A percentile compares a stretch with the other conserved stretches of the same genome.
Conservation (phyloP, 306 rosid species). For the Mimosa bimucronata region DNA sequence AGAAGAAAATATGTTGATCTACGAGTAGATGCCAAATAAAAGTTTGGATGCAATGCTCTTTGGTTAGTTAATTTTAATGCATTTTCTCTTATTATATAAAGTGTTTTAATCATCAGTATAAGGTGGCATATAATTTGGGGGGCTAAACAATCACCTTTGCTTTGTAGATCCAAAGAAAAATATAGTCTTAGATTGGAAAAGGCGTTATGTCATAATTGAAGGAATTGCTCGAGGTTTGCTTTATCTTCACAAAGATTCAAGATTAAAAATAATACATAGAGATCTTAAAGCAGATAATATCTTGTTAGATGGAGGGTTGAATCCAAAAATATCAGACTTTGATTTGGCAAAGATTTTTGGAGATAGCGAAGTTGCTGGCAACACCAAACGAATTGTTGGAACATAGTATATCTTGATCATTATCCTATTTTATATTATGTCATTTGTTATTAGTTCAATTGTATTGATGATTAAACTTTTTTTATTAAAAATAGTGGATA, state of each 20-base stretch:
- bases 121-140: too few relatives aligned
- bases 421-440: neutral
- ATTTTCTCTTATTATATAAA: too few relatives aligned
- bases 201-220: neutral
- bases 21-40: neutral
- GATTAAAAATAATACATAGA: neutral
- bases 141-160: too few relatives aligned
- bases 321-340: neutral
- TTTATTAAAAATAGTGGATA: neutral
- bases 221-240: neutral
- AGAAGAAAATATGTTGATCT: neutral
- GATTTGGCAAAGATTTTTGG: neutral
- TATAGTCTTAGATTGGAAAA: neutral
- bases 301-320: neutral
- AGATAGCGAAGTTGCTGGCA: neutral
- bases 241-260: too few relatives aligned
- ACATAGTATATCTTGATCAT: neutral
- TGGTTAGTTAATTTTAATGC: neutral
- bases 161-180: neutral
- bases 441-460: too few relatives aligned
- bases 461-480: neutral
- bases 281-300: neutral
- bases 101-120: too few relatives aligned
- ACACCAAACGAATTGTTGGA: neutral
- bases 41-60: neutral